phyloP scores from a whole-genome alignment of 345 rosid species.

The Aquilaria malaccensis region DNA sequence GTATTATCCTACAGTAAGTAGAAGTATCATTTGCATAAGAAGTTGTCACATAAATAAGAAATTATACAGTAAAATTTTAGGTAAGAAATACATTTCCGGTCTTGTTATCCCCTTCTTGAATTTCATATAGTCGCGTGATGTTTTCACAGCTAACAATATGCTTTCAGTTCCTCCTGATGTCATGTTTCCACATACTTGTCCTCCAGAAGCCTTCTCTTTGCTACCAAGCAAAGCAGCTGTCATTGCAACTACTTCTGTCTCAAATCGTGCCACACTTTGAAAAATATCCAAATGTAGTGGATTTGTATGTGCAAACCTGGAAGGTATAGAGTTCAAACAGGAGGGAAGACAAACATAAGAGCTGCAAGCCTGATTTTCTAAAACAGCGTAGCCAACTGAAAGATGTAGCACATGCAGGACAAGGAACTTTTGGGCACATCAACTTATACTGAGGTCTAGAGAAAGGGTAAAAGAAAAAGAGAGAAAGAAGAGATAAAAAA shows the following conservation, averaged over 20 bases:
- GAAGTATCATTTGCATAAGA: constrained; percentile 13
- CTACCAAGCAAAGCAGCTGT: constrained; percentile 82
- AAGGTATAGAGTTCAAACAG: constrained; percentile 11
- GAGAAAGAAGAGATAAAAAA: too few relatives aligned
- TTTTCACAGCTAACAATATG: constrained; percentile 83
- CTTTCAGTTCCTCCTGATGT: constrained; percentile 99
- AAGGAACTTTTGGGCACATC: too few relatives aligned
- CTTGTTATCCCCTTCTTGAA: constrained; percentile 69
- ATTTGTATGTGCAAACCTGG: constrained; percentile 97
- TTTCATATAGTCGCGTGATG: constrained; percentile 95
- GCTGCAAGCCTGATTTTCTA: constrained; percentile 3
- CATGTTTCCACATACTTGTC: constrained; percentile 95
- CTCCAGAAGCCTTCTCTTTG: constrained; percentile 64
- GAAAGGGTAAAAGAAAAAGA: too few relatives aligned
- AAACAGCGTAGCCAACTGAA: background rate
- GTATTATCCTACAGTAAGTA: constrained; percentile 64
- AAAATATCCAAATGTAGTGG: constrained; percentile 88
- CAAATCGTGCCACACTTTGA: constrained; percentile 77
- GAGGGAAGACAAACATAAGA: background rate
- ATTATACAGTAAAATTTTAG: constrained; percentile 6
- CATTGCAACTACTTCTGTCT: constrained; percentile 97
- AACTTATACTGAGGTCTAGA: too few relatives aligned
- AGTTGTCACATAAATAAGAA: constrained; percentile 4
- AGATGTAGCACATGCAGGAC: too few relatives aligned
- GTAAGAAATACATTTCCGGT: constrained; percentile 70